Conservation (phyloP, 768 basidiomycete species). For the Hericium coralloides region DNA sequence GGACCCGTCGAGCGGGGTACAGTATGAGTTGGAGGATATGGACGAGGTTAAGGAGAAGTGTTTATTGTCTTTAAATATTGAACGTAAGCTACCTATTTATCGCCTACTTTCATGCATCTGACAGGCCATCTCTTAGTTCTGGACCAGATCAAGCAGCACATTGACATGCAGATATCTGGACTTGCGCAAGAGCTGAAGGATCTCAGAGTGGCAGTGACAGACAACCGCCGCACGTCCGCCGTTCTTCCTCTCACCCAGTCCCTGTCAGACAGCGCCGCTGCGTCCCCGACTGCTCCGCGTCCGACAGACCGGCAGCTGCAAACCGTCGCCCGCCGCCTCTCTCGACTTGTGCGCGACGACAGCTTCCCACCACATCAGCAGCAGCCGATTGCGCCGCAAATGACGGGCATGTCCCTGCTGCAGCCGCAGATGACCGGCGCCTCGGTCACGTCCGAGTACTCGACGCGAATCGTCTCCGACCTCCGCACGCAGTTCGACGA, state of each 20-base stretch:
- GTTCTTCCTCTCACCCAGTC: slow-evolving; percentile 34
- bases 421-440: slow-evolving; percentile 62
- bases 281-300: slow-evolving; percentile 38
- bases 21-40: slow-evolving; percentile 93
- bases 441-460: slow-evolving; percentile 66
- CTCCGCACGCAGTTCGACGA: slow-evolving; percentile 92
- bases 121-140: slow-evolving; percentile 47
- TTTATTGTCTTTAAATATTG: slow-evolving; percentile 87
- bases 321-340: slow-evolving; percentile 62
- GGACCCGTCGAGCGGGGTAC: slow-evolving; percentile 85
- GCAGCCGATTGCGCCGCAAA: slow-evolving; percentile 42
- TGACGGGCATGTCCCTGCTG: slow-evolving; percentile 60
- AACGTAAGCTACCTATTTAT: slow-evolving; percentile 58
- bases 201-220: slow-evolving; percentile 56
- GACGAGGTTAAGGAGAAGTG: slow-evolving; percentile 87
- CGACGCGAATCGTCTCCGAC: slow-evolving; percentile 65
- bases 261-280: slow-evolving; percentile 51
- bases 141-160: slow-evolving; percentile 98
- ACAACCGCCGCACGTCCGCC: slow-evolving; percentile 42
- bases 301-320: slow-evolving; percentile 73
- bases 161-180: slow-evolving; percentile 81
- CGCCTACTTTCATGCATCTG: not conserved
- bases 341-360: slow-evolving; percentile 48
- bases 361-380: slow-evolving; percentile 19
- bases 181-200: slow-evolving; percentile 89